Base-by-base conservation (phyloP, 257 asterid species). In the Gardenia jasminoides region DNA sequence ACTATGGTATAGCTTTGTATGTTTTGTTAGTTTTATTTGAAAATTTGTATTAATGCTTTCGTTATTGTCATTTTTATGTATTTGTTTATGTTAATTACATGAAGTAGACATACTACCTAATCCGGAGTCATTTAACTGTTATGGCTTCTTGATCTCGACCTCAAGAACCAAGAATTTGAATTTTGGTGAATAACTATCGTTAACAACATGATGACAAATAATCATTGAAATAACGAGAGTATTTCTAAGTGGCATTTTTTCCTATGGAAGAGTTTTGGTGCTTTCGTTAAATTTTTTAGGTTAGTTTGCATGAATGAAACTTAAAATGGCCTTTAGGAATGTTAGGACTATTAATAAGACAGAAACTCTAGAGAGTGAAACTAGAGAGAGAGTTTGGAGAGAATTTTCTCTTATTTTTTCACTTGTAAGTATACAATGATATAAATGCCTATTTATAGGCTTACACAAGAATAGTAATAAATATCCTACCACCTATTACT, bases 1-100 rank as follows among this genome's bases (percentile, higher is more conserved):
- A 87, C 80, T 86, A 80, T 79, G 97, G 99, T 94, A 79, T 26
- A 59, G 12, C 30, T 6, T 47, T 80, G 36, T 69, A 46, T 65
- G 0, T 20, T 68, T n/a, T 15, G 71, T 75, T 66, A 50, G 44
- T 85, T 28, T 80, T 43, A 11, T 52, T 58, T 31, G 66, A 28
- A 17, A 52, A 70, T 3, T 31, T 62, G 61, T 31, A 0, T 5
- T 36, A 36, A 6, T 28, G 7, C 19, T 47, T 65, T 54, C 19
- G 41, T 50, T 5, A 2, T 46, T 43, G 72, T 28, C 46, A n/a
- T 54, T 30, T 2, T 52, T 54, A 6, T 7, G 5, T 0, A 20
- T 68, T 8, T 0, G 15, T 41, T 2, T 6, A 16, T 61, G 8
- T 20, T 11, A 30, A 36, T 24, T 20, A 67, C 39, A 9, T 36